Conservation (phyloP, 768 basidiomycete genomes). For the Coprinopsis strossmayeri region DNA sequence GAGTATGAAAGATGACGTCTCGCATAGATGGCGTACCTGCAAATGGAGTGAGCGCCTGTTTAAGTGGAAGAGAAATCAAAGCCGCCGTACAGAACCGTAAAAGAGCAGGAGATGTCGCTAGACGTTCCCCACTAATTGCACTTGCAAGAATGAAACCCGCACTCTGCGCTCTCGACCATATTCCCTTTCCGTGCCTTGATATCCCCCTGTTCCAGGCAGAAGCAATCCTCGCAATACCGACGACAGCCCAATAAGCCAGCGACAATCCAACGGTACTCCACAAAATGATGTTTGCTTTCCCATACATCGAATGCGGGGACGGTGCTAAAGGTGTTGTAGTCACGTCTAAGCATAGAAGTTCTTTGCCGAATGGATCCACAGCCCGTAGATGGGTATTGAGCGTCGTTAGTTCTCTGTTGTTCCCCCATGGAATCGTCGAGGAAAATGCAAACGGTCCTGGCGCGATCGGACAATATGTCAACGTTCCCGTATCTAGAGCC, state of each 20-base stretch:
- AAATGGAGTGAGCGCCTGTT: slow-evolving; percentile 2
- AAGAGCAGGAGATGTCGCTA: slow-evolving; percentile 79
- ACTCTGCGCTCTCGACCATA: slow-evolving; percentile 73
- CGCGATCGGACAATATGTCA: slow-evolving; percentile 68
- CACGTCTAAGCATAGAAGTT: slow-evolving; percentile 79
- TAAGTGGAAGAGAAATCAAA: slow-evolving; percentile 2
- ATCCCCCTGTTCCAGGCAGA: slow-evolving; percentile 82
- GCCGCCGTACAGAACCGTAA: slow-evolving; percentile 75
- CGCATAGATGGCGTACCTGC: slow-evolving; percentile 86
- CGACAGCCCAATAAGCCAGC: slow-evolving; percentile 76
- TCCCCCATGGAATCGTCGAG: slow-evolving; percentile 59
- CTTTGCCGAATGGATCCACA: slow-evolving; percentile 78
- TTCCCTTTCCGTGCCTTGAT: slow-evolving; percentile 43
- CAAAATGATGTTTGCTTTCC: slow-evolving; percentile 59
- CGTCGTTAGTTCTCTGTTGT: slow-evolving; percentile 71
- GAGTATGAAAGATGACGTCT: slow-evolving; percentile 90
- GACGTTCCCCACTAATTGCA: slow-evolving; percentile 86
- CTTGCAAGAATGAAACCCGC: slow-evolving; percentile 87
- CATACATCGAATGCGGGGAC: slow-evolving; percentile 52
- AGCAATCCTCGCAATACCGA: slow-evolving; percentile 70
- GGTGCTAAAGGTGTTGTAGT: slow-evolving; percentile 71
- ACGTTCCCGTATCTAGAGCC: slow-evolving; percentile 26
- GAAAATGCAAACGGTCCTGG: slow-evolving; percentile 81
- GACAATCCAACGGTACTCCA: slow-evolving; percentile 71
- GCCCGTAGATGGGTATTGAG: slow-evolving; percentile 80